A percentile compares a stretch with the other conserved stretches of the same genome.
Evolutionary conservation across 805 yeast species (phyloP).

Genomic region (Clavispora phyllophila): DNA sequence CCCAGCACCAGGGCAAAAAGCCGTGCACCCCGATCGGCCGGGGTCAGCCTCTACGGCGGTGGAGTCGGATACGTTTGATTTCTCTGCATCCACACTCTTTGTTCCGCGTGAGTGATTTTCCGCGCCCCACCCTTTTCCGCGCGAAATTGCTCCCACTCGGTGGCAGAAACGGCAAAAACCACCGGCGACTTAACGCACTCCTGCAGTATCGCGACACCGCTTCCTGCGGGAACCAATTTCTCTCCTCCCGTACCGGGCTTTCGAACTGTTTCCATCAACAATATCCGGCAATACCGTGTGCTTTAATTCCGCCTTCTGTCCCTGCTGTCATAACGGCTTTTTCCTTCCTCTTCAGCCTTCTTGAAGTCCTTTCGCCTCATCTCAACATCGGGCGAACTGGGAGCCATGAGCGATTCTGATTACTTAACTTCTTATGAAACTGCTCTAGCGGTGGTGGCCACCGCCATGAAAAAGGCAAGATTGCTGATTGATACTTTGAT

Average conservation of each 20-base stretch:
- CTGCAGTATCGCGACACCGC: neutral
- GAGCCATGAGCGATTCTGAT: constrained; percentile 20
- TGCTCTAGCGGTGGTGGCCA: constrained; percentile 79
- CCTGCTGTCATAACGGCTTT: no score
- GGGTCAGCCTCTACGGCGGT: no score
- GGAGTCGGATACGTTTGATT: constrained; percentile 4
- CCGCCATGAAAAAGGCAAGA: constrained; percentile 78
- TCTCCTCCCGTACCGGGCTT: neutral
- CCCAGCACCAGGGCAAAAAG: neutral
- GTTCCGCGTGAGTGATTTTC: constrained; percentile 1
- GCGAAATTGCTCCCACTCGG: neutral
- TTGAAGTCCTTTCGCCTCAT: neutral
- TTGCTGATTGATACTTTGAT: constrained; percentile 54
- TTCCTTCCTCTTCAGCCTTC: no score
- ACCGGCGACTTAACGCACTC: neutral
- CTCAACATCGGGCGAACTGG: neutral
- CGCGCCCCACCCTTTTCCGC: constrained; percentile 6
- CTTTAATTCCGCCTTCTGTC: neutral
- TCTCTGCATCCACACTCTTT: constrained; percentile 8
- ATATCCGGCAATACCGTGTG: neutral
- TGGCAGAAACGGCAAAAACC: constrained; percentile 1
- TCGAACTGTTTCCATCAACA: neutral
- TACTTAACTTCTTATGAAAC: constrained; percentile 77
- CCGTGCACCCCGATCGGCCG: neutral
- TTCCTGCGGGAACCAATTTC: neutral